Base-by-base conservation (phyloP, 108 stramenopile genomes). In the Aurantiochytrium sp. region DNA sequence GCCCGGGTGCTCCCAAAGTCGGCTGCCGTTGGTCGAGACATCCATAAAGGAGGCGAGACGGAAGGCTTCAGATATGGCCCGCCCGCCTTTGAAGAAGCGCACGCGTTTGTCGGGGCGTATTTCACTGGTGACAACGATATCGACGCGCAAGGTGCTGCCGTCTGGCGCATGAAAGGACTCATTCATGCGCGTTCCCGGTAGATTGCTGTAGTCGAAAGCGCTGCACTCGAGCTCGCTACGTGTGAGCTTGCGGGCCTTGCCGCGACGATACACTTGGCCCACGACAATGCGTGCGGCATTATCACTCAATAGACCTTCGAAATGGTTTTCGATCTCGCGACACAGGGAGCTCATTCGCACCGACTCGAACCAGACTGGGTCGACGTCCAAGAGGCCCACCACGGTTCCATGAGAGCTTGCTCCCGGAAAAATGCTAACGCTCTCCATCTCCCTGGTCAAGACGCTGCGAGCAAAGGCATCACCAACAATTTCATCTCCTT, bases 311-410 rank as follows among this genome's bases (percentile, higher is more conserved):
- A 53, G 45, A 0, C 49, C 76, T 53, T 83, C 76, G 49, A 83
- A 83, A 35, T 83, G 76, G 51, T 83, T 83, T 23, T 83, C 76
- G n/a, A 83, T 83, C 19, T 83, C 76, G 16, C 76, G 6, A 12
- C 49, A 47, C 2, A 83, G 45, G 10, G 76, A 12, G 25, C 0
- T 83, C 10, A 83, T 8, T 16, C 51, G 45, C 18, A 53, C 45
- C 49, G 76, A 53, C 25, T 83, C 76, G 49, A 83, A 83, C 76
- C 76, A 83, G 51, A 83, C 49, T 1, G 76, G 76, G 51, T 83
- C 76, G 1, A 83, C 51, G 76, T 83, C 23, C n/a, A 83, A 18
- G 25, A 83, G 45, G n/a, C 23, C 76, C 3, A 83, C 76, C 18
- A 53, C 76, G 3, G 23, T 35, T 12, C 76, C 76, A 23, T 83